Evolutionary conservation across 2,329 filamentous ascomycete species (phyloP).

Genomic region (Trichoderma gracile): DNA sequence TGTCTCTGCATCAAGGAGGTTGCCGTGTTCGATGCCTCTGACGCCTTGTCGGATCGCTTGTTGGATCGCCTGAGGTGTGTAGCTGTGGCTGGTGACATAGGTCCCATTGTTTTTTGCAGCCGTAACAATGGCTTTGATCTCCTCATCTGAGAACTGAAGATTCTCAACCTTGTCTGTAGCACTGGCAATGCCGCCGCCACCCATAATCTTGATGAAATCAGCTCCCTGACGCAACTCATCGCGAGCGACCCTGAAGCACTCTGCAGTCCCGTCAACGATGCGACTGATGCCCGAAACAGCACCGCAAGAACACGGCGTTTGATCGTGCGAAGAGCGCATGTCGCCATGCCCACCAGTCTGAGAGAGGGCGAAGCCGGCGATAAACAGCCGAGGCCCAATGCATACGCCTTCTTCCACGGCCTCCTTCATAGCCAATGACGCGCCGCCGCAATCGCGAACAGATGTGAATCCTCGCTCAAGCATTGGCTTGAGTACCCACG

Average conservation of each 20-base stretch:
- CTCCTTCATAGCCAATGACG: constrained; percentile 53
- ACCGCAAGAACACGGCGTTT: constrained; percentile 48
- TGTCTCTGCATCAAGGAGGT: constrained; percentile 43
- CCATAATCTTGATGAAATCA: constrained; percentile 65
- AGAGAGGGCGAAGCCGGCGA: constrained; percentile 53
- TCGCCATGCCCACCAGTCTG: constrained; percentile 62
- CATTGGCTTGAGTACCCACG: constrained; percentile 51
- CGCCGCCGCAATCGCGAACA: constrained; percentile 59
- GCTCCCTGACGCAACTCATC: constrained; percentile 57
- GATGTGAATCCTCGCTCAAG: constrained; percentile 59
- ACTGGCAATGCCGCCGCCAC: constrained; percentile 55
- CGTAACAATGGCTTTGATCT: constrained; percentile 55
- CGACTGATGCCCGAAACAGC: constrained; percentile 40
- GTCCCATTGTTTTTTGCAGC: constrained; percentile 51
- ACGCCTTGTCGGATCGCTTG: constrained; percentile 59
- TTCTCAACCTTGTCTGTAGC: constrained; percentile 55
- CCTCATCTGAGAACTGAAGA: constrained; percentile 56
- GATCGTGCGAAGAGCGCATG: constrained; percentile 43
- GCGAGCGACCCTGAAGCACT: constrained; percentile 53
- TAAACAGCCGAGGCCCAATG: constrained; percentile 56
- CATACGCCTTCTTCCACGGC: constrained; percentile 55
- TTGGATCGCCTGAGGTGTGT: constrained; percentile 54
- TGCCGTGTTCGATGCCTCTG: constrained; percentile 52
- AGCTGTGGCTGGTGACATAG: constrained; percentile 59
- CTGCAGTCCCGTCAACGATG: constrained; percentile 55